These are phyloP conservation scores for Rhodotorula sp. DNA, from an alignment of 1,284 basidiomycete species.

Conservation along the genomic window DNA sequence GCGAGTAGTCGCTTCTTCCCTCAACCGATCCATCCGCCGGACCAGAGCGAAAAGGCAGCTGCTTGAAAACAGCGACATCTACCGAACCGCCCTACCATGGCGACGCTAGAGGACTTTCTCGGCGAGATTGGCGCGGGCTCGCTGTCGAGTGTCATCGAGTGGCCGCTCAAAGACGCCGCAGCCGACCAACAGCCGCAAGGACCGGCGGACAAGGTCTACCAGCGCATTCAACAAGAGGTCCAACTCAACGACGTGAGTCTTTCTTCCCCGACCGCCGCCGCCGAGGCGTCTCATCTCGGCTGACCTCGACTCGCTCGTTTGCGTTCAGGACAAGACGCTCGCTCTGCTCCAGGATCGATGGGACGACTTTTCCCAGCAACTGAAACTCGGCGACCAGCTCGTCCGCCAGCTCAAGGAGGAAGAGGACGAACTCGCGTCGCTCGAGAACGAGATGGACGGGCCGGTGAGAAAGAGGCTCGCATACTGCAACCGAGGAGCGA, in stretches of 20 bases:
- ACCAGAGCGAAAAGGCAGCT: not conserved
- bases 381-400: conserved; percentile 21
- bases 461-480: conserved; percentile 5
- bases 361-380: conserved; percentile 23
- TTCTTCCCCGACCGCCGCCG: too few species aligned
- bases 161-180: not conserved
- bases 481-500: not conserved
- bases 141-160: conserved; percentile 12
- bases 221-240: conserved; percentile 27
- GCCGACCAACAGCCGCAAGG: not conserved
- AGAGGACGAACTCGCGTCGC: conserved; percentile 18
- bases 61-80: not conserved
- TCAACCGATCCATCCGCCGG: too few species aligned
- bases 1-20: too few species aligned
- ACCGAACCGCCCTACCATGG: not conserved
- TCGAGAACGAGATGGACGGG: conserved; percentile 24
- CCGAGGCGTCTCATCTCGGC: too few species aligned
- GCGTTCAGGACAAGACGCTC: conserved; percentile 30
- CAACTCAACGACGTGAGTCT: conserved; percentile 18
- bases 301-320: not conserved
- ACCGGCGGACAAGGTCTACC: conserved; percentile 11
- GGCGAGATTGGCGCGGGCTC: conserved; percentile 18
- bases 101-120: conserved; percentile 22
- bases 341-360: conserved; percentile 24
- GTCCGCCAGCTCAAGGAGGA: conserved; percentile 19